Base-by-base conservation (phyloP, 257 asterid genomes). In the Solanum chmielewskii region DNA sequence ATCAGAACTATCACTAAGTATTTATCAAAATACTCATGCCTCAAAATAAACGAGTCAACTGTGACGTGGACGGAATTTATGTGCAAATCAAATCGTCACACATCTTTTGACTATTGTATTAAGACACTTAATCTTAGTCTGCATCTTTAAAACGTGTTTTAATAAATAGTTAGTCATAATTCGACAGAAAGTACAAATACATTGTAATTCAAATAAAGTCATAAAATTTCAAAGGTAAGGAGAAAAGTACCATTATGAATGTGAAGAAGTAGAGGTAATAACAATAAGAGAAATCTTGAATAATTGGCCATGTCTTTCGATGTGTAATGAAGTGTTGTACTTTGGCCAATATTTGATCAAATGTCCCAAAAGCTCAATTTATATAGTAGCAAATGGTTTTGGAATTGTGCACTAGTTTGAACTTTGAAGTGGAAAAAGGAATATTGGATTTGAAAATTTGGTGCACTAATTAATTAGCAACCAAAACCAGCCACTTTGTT, bases 181-280 rank as follows among this genome's bases (percentile, higher is more conserved):
- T 16, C 20, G 14, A 2, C n/a, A 52, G n/a, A 52, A 6, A 6
- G 0, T 52, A 2, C 11, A 52, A 18, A 18, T 0, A 52, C 11
- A 2, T 18, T 3, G 1, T 52, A 52, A 0, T 52, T 52, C n/a
- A 18, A 52, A 18, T 18, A 52, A 12, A 66, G 16, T 41, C 37
- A 20, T 35, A 35, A 44, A 59, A 44, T n/a, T 21, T 15, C 16
- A 9, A 35, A 33, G 4, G 6, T 35, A n/a, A 42, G 14, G 3
- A 11, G 41, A 80, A 8, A 45, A 80, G 31, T 5, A 93, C 96
- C 95, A 9, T 86, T 88, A 85, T 71, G 44, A 39, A 92, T 93
- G 11, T 89, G 95, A 49, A 89, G 86, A 89, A 93, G 92, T 82
- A 93, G 90, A 74, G 89, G 88, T 76, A 93, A 83, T 60, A 92